Percentiles rank a stretch among this genome's conserved stretches.
These are phyloP conservation scores for Penicillium parvum DNA, from an alignment of 495 filamentous ascomycete genomes.

Conservation along the genomic window DNA sequence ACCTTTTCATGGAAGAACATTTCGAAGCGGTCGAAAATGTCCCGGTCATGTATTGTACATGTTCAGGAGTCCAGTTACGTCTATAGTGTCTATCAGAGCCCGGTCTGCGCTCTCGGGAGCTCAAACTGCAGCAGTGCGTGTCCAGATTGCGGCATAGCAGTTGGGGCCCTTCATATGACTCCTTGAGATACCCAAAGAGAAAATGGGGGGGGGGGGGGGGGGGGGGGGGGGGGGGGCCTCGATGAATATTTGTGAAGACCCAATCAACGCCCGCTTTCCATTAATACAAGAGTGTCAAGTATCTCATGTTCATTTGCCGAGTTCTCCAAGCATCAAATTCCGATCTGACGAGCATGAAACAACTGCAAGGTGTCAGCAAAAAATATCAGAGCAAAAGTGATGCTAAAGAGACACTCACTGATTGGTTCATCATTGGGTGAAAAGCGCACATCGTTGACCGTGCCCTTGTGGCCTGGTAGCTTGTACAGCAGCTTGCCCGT, in stretches of 20 bases:
- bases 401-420: slow-evolving; percentile 55
- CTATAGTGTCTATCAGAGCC: too few species aligned
- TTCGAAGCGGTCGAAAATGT: too few species aligned
- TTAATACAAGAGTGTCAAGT: slow-evolving; percentile 14
- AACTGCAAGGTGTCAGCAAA: slow-evolving; percentile 48
- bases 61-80: too few species aligned
- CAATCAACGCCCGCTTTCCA: slow-evolving; percentile 23
- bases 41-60: too few species aligned
- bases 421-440: slow-evolving; percentile 79
- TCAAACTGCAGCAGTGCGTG: background rate
- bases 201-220: background rate
- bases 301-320: slow-evolving; percentile 49
- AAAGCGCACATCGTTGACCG: slow-evolving; percentile 92
- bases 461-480: slow-evolving; percentile 90
- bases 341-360: slow-evolving; percentile 82
- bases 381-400: too few species aligned
- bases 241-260: slow-evolving; percentile 13
- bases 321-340: slow-evolving; percentile 71
- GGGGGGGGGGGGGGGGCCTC: too few species aligned
- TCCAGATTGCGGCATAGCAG: background rate
- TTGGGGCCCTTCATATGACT: background rate
- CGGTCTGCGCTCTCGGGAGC: background rate
- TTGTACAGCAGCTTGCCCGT: slow-evolving; percentile 88
- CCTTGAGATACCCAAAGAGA: background rate
- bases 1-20: too few species aligned